Evolutionary conservation across 2,329 filamentous ascomycete species (phyloP), one percentile per base, ranked within the genome.

Genomic region (Sporothrix phasma): DNA sequence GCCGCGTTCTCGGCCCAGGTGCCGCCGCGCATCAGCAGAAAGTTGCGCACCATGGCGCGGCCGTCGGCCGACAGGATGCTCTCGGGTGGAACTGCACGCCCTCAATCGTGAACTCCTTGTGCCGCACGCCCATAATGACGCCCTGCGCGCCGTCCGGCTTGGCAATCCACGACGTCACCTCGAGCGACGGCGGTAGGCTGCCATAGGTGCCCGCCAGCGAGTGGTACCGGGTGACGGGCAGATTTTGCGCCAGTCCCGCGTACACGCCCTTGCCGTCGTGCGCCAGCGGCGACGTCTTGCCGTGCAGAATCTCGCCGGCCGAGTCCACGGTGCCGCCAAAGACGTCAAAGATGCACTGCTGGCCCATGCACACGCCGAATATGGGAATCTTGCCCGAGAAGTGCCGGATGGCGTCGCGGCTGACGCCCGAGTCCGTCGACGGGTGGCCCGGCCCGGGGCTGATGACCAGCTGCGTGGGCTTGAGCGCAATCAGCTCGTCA

Each of bases 81-180:
- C 76, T 99, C 94, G 94, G 94, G 70, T 99, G 94, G 71, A 97
- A 99, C 73, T 99, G 94, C 17, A 99, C 94, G 46, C 92, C 94
- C 75, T 99, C 94, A n/a, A 97, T 82, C 1, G 90, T 84, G 71
- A 88, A 89, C 72, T 94, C 84, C 78, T 93, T 96, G 79, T 99
- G 94, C 53, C 94, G 87, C 53, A 99, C 89, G 54, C 94, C 94
- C 88, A 97, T 97, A 70, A 99, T 99, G 66, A 97, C 86, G 34
- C 89, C 90, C 68, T 89, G 91, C 34, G 85, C 85, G 61, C 87
- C 87, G 72, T 92, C 89, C 17, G 87, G 85, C 68, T 85, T 85
- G 37, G 86, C 83, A 63, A 94, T 91, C 88, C 91, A 96, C 51
- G 94, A 96, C 1, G 91, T 91, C 7, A 97, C 85, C 74, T 99